phyloP scores from a whole-genome alignment of 306 rosid genomes.

The Vachellia pachyceras region DNA sequence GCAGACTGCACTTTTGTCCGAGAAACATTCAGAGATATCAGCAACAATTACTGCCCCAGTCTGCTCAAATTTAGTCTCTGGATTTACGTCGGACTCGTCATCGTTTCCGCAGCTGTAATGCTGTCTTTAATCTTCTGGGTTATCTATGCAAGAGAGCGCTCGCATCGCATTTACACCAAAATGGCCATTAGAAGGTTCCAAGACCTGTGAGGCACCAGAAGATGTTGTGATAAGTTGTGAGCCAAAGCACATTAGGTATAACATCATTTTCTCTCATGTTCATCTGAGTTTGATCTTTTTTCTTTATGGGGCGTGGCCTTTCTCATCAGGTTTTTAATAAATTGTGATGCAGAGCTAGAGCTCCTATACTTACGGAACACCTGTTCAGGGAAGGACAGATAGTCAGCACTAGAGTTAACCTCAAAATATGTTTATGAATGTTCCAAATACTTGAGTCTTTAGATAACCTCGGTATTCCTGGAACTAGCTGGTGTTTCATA shows the following conservation, averaged over 20 bases:
- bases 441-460: not conserved
- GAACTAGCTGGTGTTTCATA: not conserved
- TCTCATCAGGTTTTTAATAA: not conserved
- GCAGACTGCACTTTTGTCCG: slow-evolving; percentile 71
- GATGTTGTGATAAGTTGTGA: not conserved
- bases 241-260: slow-evolving; percentile 1
- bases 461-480: not conserved
- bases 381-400: not conserved
- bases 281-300: slow-evolving; percentile 11
- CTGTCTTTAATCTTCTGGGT: slow-evolving; percentile 72
- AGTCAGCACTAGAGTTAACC: not conserved
- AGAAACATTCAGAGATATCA: slow-evolving; percentile 57
- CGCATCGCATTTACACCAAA: slow-evolving; percentile 58
- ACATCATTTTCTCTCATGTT: slow-evolving; percentile 14
- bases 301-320: not conserved
- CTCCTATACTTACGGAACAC: not conserved
- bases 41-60: slow-evolving; percentile 58
- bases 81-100: slow-evolving; percentile 59
- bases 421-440: not conserved
- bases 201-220: slow-evolving; percentile 33
- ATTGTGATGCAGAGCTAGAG: slow-evolving; percentile 4
- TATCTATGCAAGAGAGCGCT: slow-evolving; percentile 63
- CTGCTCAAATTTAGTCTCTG: slow-evolving; percentile 42
- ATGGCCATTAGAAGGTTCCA: not conserved
- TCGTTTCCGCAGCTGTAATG: slow-evolving; percentile 73